These are phyloP conservation scores for Clarireedia sp. DNA, from an alignment of 2,329 filamentous ascomycete genomes.

Conservation along the genomic window DNA sequence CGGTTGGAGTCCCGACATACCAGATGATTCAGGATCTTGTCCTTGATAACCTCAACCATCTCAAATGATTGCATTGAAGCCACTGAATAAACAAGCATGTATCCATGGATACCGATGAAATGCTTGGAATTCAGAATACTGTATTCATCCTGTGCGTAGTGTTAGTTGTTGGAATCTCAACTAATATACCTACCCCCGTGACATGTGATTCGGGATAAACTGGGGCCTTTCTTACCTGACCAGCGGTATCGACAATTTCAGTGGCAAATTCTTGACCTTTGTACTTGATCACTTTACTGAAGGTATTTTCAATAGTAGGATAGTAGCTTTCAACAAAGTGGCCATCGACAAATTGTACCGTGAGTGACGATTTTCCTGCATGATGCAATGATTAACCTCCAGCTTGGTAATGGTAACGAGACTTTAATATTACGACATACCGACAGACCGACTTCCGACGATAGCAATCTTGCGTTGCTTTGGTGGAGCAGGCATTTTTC, in stretches of 20 bases:
- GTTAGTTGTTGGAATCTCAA: constrained; percentile 10
- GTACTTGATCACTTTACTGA: constrained; percentile 88
- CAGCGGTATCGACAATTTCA: constrained; percentile 97
- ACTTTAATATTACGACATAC: constrained; percentile 40
- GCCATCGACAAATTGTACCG: constrained; percentile 93
- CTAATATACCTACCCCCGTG: neutral
- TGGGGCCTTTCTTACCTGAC: constrained; percentile 54
- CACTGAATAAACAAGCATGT: constrained; percentile 98
- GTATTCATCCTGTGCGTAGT: constrained; percentile 74
- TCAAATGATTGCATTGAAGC: constrained; percentile 90
- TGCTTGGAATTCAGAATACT: constrained; percentile 97
- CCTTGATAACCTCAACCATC: constrained; percentile 91
- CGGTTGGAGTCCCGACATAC: constrained; percentile 42
- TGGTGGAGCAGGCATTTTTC: constrained; percentile 31
- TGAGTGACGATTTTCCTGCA: constrained; percentile 91
- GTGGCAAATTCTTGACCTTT: constrained; percentile 91
- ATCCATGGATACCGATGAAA: constrained; percentile 98
- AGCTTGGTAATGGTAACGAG: constrained; percentile 1
- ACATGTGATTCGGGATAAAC: constrained; percentile 10
- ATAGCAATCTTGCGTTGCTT: constrained; percentile 96
- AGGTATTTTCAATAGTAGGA: constrained; percentile 98
- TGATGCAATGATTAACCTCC: constrained; percentile 1
- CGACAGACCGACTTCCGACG: constrained; percentile 87
- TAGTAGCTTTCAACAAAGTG: constrained; percentile 99
- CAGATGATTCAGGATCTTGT: constrained; percentile 95